Evolutionary conservation across 2,329 filamentous ascomycete genomes (phyloP), one percentile per base, ranked within the genome.

Genomic region (Aspergillus carbonarius): DNA sequence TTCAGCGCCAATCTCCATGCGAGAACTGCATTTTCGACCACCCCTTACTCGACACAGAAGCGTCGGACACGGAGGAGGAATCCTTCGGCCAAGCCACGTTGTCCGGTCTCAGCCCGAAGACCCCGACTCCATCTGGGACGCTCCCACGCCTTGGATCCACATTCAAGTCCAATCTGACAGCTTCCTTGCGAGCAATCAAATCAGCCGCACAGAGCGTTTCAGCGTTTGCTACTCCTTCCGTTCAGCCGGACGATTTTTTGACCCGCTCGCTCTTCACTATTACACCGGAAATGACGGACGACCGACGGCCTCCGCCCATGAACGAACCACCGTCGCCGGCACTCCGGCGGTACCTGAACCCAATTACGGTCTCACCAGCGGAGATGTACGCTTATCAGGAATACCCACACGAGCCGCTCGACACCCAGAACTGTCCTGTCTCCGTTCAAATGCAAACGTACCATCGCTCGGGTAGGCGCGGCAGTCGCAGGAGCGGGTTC

Each of bases 391-490:
- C 75, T 57, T 78, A 78, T 66, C 71, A 77, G 60, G 74, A 78
- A 30, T 62, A 73, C 58, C 73, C 72, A n/a, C 69, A 74, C 58
- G 72, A 73, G 27, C 58, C 67, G 63, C 62, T 72, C 37, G 64
- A 67, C 35, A 55, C 66, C 39, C 63, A 65, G 51, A 70, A 73
- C 32, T 78, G 79, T 47, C 78, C 80, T 1, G 80, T 83, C 3
- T 85, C 84, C 57, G 85, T 88, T 60, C 85, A 86, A 66, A 81
- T 88, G 79, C 84, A 87, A 68, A 86, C 85, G 4, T 88, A 87
- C 68, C 73, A 63, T 61, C 76, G 66, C 55, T 76, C 68, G 64
- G 72, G 72, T n/a, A 70, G 61, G 47, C 65, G 69, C 13, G 63
- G 68, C 52, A 57, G 63, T 55, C 64, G 66, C 25, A 68, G 73